Conservation (phyloP, 768 basidiomycete species). For the Termitomyces sp. region DNA sequence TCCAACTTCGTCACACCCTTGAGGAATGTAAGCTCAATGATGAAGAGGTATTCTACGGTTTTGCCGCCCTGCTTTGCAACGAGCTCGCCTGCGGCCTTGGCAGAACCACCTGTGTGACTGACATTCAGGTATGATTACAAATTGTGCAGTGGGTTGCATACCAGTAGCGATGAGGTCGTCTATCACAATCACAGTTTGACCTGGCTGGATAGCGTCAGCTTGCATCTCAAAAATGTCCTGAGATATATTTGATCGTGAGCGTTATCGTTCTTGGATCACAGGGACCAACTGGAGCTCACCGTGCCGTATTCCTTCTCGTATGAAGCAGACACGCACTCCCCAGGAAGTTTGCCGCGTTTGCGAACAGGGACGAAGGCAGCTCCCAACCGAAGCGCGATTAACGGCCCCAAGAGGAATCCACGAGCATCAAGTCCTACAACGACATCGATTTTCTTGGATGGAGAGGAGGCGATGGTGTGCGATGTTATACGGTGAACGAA, state of each 20-base stretch:
- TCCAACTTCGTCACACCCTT: slow-evolving; percentile 74
- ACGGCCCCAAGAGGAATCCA: slow-evolving; percentile 92
- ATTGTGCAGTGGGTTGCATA: slow-evolving; percentile 22
- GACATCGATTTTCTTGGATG: slow-evolving; percentile 74
- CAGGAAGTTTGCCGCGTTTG: slow-evolving; percentile 94
- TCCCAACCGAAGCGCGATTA: slow-evolving; percentile 84
- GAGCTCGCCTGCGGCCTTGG: slow-evolving; percentile 87
- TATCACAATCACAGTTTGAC: slow-evolving; percentile 80
- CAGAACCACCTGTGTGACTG: slow-evolving; percentile 71
- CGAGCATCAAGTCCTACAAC: slow-evolving; percentile 94
- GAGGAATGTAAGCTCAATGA: slow-evolving; percentile 77
- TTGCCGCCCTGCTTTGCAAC: slow-evolving; percentile 78
- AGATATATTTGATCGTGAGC: background rate
- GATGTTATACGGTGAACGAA: slow-evolving; percentile 82
- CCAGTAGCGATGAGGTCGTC: slow-evolving; percentile 98
- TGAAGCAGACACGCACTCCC: slow-evolving; percentile 61
- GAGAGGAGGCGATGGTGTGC: slow-evolving; percentile 56
- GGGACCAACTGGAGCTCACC: slow-evolving; percentile 35
- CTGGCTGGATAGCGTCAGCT: slow-evolving; percentile 72
- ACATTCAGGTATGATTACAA: background rate
- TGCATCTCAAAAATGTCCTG: slow-evolving; percentile 98
- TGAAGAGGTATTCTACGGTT: slow-evolving; percentile 90
- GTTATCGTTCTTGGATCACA: background rate
- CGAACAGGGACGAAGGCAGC: slow-evolving; percentile 96
- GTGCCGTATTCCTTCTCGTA: slow-evolving; percentile 93